Conservation (phyloP, 371 early-diverging fungal species). For the Umbelopsis sp. region DNA sequence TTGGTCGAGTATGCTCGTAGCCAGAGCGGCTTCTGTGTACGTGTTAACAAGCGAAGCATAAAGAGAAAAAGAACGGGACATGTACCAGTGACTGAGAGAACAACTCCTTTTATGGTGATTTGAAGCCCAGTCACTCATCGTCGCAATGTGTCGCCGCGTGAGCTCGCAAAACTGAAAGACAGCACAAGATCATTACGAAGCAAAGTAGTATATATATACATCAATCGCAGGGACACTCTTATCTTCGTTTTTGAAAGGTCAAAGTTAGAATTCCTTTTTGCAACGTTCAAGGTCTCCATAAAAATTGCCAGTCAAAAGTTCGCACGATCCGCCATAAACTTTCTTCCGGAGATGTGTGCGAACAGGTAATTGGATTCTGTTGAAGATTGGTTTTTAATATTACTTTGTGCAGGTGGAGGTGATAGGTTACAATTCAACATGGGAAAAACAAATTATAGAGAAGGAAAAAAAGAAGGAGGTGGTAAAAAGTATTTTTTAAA, state of each 20-base stretch:
- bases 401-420: conserved; percentile 6
- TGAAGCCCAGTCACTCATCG: too few relatives aligned
- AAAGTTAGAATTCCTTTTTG: too few relatives aligned
- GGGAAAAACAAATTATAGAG: neutral
- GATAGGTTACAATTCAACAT: conserved; percentile 4
- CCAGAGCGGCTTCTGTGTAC: conserved; percentile 1
- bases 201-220: too few relatives aligned
- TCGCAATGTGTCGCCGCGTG: too few relatives aligned
- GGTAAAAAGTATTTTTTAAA: neutral
- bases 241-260: neutral
- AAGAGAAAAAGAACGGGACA: neutral
- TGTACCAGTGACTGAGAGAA: neutral
- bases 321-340: conserved; percentile 7
- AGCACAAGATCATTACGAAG: too few relatives aligned
- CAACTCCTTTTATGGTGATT: too few relatives aligned
- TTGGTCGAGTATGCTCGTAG: neutral
- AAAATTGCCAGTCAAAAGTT: neutral
- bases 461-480: neutral
- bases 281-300: too few relatives aligned
- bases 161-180: too few relatives aligned
- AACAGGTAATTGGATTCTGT: neutral
- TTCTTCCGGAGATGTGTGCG: neutral
- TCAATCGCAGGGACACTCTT: neutral
- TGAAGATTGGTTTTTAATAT: conserved; percentile 7
- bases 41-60: neutral